Evolutionary conservation across 2,329 filamentous ascomycete genomes (phyloP), one percentile per base, ranked within the genome.

Genomic region (Fusarium dlaminii): DNA sequence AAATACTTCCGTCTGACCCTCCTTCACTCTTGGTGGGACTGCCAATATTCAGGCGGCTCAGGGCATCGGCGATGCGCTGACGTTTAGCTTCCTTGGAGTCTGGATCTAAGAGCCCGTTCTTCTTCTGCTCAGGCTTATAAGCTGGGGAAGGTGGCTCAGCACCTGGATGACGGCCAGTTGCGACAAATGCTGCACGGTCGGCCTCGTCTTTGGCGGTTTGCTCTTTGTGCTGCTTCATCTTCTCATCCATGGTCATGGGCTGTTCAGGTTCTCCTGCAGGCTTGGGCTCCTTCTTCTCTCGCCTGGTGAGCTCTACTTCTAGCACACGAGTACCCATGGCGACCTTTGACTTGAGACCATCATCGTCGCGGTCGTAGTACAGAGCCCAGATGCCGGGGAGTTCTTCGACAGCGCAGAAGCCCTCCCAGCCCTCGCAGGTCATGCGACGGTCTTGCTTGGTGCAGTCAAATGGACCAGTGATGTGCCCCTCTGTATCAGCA

Each of bases 221-320:
- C 18, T 68, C 72, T 65, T 79, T 76, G 66, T 79, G 77, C 36
- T 78, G 73, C 72, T 78, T 78, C 77, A 78, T 79, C 70, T 77
- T 79, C 59, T 79, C 77, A 8, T 79, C 77, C n/a, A 79, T 62
- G 2, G 73, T 79, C 37, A 65, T 76, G n/a, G 77, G 70, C 6
- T 55, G 48, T 4, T 60, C 42, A 8, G 69, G 70, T 6, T 79
- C 69, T n/a, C 67, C 62, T 29, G 63, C 72, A 24, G 77, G 77
- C 66, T 78, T 78, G 27, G 72, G 75, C 36, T 78, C 78, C 60
- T 79, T 79, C 65, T 79, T 86, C 76, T 91, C 89, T 27, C 85
- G 85, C 17, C 88, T 82, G 4, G 82, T 82, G 30, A 91, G 79
- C 76, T 90, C 88, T 7, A 91, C 79, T 60, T 90, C 89, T 12